Conservation (phyloP, 371 early-diverging fungal genomes). For the Phascolomyces articulosus region DNA sequence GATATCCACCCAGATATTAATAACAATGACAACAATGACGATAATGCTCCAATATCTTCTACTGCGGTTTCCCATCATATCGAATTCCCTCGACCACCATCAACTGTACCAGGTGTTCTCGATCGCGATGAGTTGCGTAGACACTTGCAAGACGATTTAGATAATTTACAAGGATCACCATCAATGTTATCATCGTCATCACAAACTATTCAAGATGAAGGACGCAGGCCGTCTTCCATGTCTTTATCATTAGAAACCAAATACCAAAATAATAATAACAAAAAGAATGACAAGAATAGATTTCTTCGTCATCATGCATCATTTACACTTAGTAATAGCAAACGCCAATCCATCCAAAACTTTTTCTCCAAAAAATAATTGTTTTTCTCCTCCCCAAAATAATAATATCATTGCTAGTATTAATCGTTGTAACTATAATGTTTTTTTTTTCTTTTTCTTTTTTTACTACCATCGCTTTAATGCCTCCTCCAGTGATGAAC, state of each 20-base stretch:
- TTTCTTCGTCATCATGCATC: background rate
- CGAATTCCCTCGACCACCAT: background rate
- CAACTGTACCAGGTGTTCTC: background rate
- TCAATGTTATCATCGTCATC: background rate
- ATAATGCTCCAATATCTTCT: no score
- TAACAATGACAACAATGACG: background rate
- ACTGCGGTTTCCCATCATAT: no score
- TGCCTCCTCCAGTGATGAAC: background rate
- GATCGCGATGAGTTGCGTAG: background rate
- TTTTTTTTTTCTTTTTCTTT: no score
- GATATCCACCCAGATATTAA: background rate
- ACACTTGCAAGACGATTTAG: background rate
- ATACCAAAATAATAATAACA: background rate
- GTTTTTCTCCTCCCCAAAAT: background rate
- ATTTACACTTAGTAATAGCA: background rate
- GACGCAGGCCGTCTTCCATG: background rate
- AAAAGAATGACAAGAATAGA: no score
- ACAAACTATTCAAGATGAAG: background rate
- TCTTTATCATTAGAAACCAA: background rate
- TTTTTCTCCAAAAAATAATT: background rate
- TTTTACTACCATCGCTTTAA: slow-evolving; percentile 7
- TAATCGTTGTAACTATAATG: background rate
- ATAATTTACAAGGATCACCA: background rate
- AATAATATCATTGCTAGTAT: background rate
- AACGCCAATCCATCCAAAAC: slow-evolving; percentile 1